Conservation (phyloP, 495 filamentous ascomycete genomes). For the Annulohypoxylon moriforme region DNA sequence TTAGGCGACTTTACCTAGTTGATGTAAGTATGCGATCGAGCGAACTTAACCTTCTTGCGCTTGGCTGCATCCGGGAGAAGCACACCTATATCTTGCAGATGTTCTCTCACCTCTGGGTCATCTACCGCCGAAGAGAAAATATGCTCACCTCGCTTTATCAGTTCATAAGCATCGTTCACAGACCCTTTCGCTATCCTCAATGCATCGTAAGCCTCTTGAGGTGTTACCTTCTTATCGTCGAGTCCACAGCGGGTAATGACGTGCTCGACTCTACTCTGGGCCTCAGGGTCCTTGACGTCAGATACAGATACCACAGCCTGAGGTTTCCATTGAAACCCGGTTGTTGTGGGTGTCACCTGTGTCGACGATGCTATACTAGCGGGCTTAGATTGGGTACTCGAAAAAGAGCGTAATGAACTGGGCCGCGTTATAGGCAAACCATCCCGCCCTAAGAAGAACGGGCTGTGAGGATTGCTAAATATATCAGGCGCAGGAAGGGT, state of each 20-base stretch:
- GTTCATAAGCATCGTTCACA: neutral
- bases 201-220: conserved; percentile 16
- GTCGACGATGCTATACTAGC: too few relatives aligned
- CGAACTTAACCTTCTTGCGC: neutral
- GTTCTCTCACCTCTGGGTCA: neutral
- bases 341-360: neutral
- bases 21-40: neutral
- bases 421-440: neutral
- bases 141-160: conserved; percentile 3
- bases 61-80: neutral
- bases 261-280: conserved; percentile 3
- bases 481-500: neutral
- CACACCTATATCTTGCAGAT: neutral
- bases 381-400: neutral
- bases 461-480: neutral
- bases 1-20: neutral
- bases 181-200: conserved; percentile 2
- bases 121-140: neutral
- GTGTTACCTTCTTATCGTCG: neutral
- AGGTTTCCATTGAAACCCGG: neutral
- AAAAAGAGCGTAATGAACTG: neutral
- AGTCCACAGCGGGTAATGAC: conserved; percentile 5
- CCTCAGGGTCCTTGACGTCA: conserved; percentile 1
- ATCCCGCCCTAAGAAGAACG: neutral
- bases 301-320: neutral